Percentiles rank a stretch among this genome's conserved stretches.
phyloP scores from a whole-genome alignment of 2,329 filamentous ascomycete species.

The Curvularia sp. region DNA sequence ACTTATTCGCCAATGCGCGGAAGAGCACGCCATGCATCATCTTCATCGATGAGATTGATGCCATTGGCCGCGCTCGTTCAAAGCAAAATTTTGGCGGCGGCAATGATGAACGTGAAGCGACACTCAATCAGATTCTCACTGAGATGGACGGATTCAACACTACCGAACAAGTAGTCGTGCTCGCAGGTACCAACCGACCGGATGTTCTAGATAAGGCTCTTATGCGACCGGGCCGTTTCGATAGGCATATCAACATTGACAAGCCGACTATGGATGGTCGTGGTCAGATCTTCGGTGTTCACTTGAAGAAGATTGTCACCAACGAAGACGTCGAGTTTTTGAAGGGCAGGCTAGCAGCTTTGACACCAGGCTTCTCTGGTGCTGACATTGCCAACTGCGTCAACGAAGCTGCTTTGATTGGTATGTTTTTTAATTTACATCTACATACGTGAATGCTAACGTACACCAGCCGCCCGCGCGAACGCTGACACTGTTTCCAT shows the following conservation, averaged over 20 bases:
- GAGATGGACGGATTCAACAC: constrained; percentile 99
- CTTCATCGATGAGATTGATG: constrained; percentile 99
- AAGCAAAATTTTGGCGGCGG: constrained; percentile 86
- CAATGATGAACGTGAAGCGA: constrained; percentile 96
- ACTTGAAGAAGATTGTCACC: constrained; percentile 93
- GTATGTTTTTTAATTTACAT: constrained; percentile 61
- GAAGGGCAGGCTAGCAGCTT: constrained; percentile 83
- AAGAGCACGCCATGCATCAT: constrained; percentile 99
- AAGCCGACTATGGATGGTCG: constrained; percentile 95
- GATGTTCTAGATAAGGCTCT: constrained; percentile 94
- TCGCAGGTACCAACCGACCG: constrained; percentile 94
- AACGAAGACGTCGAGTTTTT: constrained; percentile 87
- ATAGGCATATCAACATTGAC: constrained; percentile 95
- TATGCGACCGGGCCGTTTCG: constrained; percentile 96
- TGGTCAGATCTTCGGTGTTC: constrained; percentile 94
- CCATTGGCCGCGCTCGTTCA: constrained; percentile 87
- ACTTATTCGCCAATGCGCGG: constrained; percentile 90
- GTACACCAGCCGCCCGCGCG: constrained; percentile 73
- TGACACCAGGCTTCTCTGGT: constrained; percentile 96
- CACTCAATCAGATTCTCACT: constrained; percentile 96
- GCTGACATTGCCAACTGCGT: constrained; percentile 98
- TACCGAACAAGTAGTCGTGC: constrained; percentile 91
- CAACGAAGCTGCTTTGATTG: constrained; percentile 95
- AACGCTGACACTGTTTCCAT: constrained; percentile 83
- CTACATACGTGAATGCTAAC: constrained; percentile 50